phyloP scores from a whole-genome alignment of 2,329 filamentous ascomycete genomes.

The Colletotrichum australisinense region DNA sequence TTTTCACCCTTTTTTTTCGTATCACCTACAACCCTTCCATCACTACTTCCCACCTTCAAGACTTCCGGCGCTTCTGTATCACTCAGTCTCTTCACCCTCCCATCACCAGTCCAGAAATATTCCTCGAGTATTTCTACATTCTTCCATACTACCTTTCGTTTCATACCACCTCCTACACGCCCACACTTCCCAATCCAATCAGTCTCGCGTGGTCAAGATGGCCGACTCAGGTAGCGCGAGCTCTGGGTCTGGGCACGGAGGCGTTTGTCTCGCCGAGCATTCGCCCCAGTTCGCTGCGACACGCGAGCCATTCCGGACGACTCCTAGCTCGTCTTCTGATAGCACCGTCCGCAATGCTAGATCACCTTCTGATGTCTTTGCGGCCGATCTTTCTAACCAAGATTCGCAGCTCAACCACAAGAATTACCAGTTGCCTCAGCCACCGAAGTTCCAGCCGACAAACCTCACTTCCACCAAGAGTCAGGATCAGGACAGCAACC shows the following conservation, averaged over 20 bases:
- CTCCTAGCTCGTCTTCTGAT: slow-evolving; percentile 16
- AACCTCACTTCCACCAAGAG: not conserved
- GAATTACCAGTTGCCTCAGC: slow-evolving; percentile 20
- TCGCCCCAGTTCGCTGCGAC: slow-evolving; percentile 9
- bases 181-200: not conserved
- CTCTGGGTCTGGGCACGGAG: slow-evolving; percentile 15
- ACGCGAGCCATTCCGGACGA: not conserved
- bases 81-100: not conserved
- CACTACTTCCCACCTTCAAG: not conserved
- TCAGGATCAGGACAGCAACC: not conserved
- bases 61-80: not conserved
- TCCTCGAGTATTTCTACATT: not conserved
- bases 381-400: slow-evolving; percentile 10
- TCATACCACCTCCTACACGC: not conserved
- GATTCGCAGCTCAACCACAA: not conserved
- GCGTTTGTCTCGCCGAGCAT: slow-evolving; percentile 30
- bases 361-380: slow-evolving; percentile 27
- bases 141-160: not conserved
- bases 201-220: slow-evolving; percentile 7
- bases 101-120: not conserved
- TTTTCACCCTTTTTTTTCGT: not conserved
- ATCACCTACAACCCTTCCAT: not conserved
- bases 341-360: slow-evolving; percentile 17
- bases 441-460: slow-evolving; percentile 17
- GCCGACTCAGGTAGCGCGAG: slow-evolving; percentile 6